Percentiles rank a stretch among this genome's conserved stretches.
phyloP scores from a whole-genome alignment of 2,329 filamentous ascomycete species.

The Xylariaceae sp. region DNA sequence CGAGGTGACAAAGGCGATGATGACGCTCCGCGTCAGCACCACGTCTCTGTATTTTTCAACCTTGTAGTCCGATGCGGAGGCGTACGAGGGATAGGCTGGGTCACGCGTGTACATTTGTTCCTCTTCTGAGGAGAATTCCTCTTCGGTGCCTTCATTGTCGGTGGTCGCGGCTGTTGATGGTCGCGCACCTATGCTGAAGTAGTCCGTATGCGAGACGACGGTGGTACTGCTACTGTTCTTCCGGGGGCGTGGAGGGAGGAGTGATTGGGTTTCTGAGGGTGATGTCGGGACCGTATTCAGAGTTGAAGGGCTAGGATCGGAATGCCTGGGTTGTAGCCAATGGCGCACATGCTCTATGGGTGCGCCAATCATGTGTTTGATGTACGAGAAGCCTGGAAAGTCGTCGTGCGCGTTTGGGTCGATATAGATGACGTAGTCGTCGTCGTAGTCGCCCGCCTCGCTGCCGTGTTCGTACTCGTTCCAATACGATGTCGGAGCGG shows the following conservation, averaged over 20 bases:
- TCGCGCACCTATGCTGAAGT: slow-evolving; percentile 25
- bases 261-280: slow-evolving; percentile 26
- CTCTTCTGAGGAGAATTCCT: slow-evolving; percentile 28
- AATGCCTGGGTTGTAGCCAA: slow-evolving; percentile 41
- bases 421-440: slow-evolving; percentile 71
- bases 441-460: slow-evolving; percentile 55
- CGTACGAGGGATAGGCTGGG: slow-evolving; percentile 52
- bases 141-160: slow-evolving; percentile 34
- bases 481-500: slow-evolving; percentile 57
- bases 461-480: slow-evolving; percentile 85
- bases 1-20: slow-evolving; percentile 56
- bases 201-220: slow-evolving; percentile 20
- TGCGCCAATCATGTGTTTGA: slow-evolving; percentile 50
- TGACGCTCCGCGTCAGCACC: slow-evolving; percentile 52
- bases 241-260: slow-evolving; percentile 18
- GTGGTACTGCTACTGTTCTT: not conserved
- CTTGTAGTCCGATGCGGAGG: slow-evolving; percentile 50
- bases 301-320: not conserved
- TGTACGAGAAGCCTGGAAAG: slow-evolving; percentile 62
- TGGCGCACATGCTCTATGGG: slow-evolving; percentile 51
- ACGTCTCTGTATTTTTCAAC: slow-evolving; percentile 51
- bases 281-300: not conserved
- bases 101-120: not conserved
- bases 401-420: slow-evolving; percentile 61
- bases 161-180: slow-evolving; percentile 6